phyloP scores from a whole-genome alignment of 2,329 filamentous ascomycete genomes.

The Cytospora piceicola region DNA sequence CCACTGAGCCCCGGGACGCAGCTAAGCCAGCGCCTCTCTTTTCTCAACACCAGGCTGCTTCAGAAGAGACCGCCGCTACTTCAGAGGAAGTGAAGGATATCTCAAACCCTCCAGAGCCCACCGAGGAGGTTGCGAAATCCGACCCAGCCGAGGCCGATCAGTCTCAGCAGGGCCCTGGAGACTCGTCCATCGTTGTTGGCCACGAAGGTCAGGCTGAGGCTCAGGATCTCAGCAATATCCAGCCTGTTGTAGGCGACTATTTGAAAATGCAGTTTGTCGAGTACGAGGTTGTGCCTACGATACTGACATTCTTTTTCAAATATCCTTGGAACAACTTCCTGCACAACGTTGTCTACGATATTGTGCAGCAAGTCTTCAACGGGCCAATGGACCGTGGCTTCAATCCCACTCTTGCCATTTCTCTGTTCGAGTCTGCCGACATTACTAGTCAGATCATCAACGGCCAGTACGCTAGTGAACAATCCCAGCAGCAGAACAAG shows the following conservation, averaged over 20 bases:
- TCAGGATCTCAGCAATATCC: slow-evolving; percentile 27
- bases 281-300: slow-evolving; percentile 91
- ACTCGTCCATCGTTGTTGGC: slow-evolving; percentile 38
- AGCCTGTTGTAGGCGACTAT: slow-evolving; percentile 87
- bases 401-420: slow-evolving; percentile 86
- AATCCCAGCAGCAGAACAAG: slow-evolving; percentile 78
- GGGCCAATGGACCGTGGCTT: slow-evolving; percentile 96
- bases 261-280: slow-evolving; percentile 97
- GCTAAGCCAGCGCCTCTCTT: slow-evolving; percentile 68
- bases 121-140: slow-evolving; percentile 12
- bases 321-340: slow-evolving; percentile 99
- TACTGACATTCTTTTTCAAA: slow-evolving; percentile 95
- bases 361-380: slow-evolving; percentile 98
- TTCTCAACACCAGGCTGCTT: slow-evolving; percentile 24
- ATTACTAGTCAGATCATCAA: slow-evolving; percentile 91
- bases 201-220: slow-evolving; percentile 33
- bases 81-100: slow-evolving; percentile 12
- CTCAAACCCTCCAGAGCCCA: not conserved
- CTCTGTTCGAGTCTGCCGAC: slow-evolving; percentile 87
- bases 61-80: slow-evolving; percentile 17
- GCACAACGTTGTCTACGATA: slow-evolving; percentile 98
- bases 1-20: slow-evolving; percentile 43
- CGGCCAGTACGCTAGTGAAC: slow-evolving; percentile 84
- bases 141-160: slow-evolving; percentile 15
- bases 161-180: slow-evolving; percentile 33